Base-by-base conservation (phyloP, 371 early-diverging fungal genomes). In the Parasitella parasitica region DNA sequence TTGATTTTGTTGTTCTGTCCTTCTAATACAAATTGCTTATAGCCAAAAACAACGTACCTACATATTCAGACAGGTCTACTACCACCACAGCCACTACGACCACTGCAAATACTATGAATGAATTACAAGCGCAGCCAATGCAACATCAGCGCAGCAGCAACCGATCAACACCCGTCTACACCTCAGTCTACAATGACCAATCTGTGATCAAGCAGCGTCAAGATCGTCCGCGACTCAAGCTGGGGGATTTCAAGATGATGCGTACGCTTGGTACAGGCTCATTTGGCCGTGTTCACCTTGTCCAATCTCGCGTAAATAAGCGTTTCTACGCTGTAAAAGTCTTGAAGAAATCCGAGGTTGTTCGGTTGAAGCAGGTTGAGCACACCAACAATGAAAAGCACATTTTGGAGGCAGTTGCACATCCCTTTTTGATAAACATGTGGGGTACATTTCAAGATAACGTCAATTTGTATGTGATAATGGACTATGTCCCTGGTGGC, bases 201-300 rank as follows among this genome's bases (percentile, higher is more conserved):
- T 54, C 63, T 4, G 70, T 77, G 20, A 67, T 77, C 13, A 64
- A 71, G 13, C 69, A 73, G 54, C 69, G 77, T 24, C 69, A 70
- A 28, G 66, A 73, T 63, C 69, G 72, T 39, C 82, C 84, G 50
- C 84, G 87, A 55, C 80, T 90, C 36, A 81, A 81, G 63, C 72
- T 92, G 35, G 75, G 77, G 26, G 89, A 91, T 59, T 91, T 90
- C 62, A 82, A 83, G 58, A 74, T 91, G 57, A 77, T 85, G 53
- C 85, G 91, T 30, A 93, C 92, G 12, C 63, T 99, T 20, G 99
- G 99, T 12, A 97, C 97, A 0, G 99, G 99, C 11, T 96, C 98
- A 8, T 99, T 99, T 84, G 99, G 99, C 20, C 91, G 98, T 20
- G 99, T 99, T 39, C 96, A 95, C 76, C 83, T 99, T 22, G 95